Evolutionary conservation across 768 basidiomycete genomes (phyloP).

Genomic region (Termitomyces heimii): DNA sequence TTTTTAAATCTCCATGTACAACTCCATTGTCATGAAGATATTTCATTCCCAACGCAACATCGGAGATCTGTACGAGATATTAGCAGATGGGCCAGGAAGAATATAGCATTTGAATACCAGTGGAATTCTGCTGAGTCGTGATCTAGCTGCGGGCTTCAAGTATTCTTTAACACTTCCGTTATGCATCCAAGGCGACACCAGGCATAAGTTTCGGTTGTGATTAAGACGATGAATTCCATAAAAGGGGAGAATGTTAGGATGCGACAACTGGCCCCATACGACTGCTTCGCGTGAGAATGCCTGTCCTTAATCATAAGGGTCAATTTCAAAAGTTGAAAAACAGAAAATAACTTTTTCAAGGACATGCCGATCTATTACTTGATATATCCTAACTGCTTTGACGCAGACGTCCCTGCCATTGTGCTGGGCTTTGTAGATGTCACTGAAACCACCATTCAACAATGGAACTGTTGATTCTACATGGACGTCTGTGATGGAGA

Average conservation of each 20-base stretch:
- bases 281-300: slow-evolving; percentile 6
- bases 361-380: slow-evolving; percentile 9
- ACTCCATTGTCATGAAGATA: slow-evolving; percentile 29
- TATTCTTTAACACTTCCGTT: slow-evolving; percentile 25
- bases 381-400: slow-evolving; percentile 18
- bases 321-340: neutral
- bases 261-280: slow-evolving; percentile 10
- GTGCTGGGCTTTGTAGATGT: slow-evolving; percentile 20
- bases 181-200: slow-evolving; percentile 33
- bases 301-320: slow-evolving; percentile 5
- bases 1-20: slow-evolving; percentile 40
- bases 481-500: slow-evolving; percentile 11
- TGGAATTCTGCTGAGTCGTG: slow-evolving; percentile 3
- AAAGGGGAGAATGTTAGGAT: slow-evolving; percentile 26
- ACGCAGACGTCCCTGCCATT: slow-evolving; percentile 16
- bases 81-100: neutral
- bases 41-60: slow-evolving; percentile 23
- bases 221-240: slow-evolving; percentile 26
- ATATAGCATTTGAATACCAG: neutral
- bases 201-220: slow-evolving; percentile 18
- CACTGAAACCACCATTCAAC: slow-evolving; percentile 20
- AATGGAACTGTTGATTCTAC: neutral
- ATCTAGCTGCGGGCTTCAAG: neutral
- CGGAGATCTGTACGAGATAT: slow-evolving; percentile 15
- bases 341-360: slow-evolving; percentile 15